A percentile compares a stretch with the other conserved stretches of the same genome.
phyloP scores from a whole-genome alignment of 2,329 filamentous ascomycete species.

The Orbilia quercus region DNA sequence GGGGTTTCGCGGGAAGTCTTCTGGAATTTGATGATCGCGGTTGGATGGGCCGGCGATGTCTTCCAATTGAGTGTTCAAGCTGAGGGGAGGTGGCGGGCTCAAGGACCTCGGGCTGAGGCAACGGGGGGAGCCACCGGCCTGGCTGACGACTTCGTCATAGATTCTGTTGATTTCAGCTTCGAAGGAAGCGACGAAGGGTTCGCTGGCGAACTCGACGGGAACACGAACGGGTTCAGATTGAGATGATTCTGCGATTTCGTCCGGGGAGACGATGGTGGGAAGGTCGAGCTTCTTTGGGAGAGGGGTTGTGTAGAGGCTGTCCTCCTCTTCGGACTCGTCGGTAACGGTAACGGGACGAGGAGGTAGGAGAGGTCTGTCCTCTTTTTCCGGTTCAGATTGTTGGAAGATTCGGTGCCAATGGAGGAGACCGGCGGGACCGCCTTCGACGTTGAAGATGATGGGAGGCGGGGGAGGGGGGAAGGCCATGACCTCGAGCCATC shows the following conservation, averaged over 20 bases:
- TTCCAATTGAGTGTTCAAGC: constrained; percentile 12
- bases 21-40: constrained; percentile 13
- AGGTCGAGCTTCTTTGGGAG: constrained; percentile 11
- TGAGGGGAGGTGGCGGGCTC: constrained; percentile 28
- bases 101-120: constrained; percentile 33
- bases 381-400: constrained; percentile 4
- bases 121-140: constrained; percentile 46
- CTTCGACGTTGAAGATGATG: constrained; percentile 54
- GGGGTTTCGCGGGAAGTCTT: constrained; percentile 40
- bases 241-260: constrained; percentile 23
- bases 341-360: constrained; percentile 17
- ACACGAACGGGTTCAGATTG: constrained; percentile 15
- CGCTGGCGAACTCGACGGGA: constrained; percentile 36
- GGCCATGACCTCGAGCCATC: constrained; percentile 50
- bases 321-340: constrained; percentile 33
- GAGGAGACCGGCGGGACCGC: constrained; percentile 27
- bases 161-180: constrained; percentile 54
- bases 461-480: constrained; percentile 54
- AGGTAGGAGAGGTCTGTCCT: constrained; percentile 1
- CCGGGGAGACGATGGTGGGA: constrained; percentile 29
- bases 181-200: constrained; percentile 52
- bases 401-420: constrained; percentile 44
- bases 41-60: constrained; percentile 1
- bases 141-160: constrained; percentile 50
- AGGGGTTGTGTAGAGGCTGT: constrained; percentile 43